Evolutionary conservation across 2,329 filamentous ascomycete species (phyloP), one percentile per base, ranked within the genome.

Genomic region (Rhinocladiella similis): DNA sequence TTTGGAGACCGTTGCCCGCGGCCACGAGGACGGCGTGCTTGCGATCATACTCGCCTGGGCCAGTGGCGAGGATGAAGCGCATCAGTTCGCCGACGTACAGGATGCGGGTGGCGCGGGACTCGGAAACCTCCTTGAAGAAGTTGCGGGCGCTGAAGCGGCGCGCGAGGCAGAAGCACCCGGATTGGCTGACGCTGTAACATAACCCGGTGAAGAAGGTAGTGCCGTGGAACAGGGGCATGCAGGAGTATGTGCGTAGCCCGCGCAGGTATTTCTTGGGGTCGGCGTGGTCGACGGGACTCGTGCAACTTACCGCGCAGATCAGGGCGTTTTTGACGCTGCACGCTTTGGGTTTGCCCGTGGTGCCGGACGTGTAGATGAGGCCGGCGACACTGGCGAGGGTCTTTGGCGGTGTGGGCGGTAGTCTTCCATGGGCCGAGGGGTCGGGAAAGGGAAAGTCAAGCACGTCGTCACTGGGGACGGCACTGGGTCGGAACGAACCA

Each of bases 91-190:
- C 78, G 22, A 80, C 77, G 51, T 74, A 67, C 20, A 89, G 79
- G 65, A 83, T 86, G 20, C 87, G 72, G 0, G 84, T 85, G 16
- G 75, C 71, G 5, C 80, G 79, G 7, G 65, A 68, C 59, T 70
- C 64, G 46, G 47, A 33, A 5, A 57, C 51, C 19, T 65, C 61
- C 33, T 61, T 57, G 57, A 56, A 62, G 56, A 58, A 65, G 16
- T 54, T 57, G 14, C 61, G 47, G 9, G 61, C 63, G 13, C 59
- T 62, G 59, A 65, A 65, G 13, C 69, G 71, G n/a, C 70, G 71
- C 0, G 67, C 74, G 1, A 77, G 63, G 50, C 75, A 78, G 33
- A 80, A 63, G 0, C 76, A 77, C 3, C 71, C 71, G 5, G 66
- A 66, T 10, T 67, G 74, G 3, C 75, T 75, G 3, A 77, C 59